Evolutionary conservation across 371 early-diverging fungal species (phyloP).

Genomic region (Mortierella sp.): DNA sequence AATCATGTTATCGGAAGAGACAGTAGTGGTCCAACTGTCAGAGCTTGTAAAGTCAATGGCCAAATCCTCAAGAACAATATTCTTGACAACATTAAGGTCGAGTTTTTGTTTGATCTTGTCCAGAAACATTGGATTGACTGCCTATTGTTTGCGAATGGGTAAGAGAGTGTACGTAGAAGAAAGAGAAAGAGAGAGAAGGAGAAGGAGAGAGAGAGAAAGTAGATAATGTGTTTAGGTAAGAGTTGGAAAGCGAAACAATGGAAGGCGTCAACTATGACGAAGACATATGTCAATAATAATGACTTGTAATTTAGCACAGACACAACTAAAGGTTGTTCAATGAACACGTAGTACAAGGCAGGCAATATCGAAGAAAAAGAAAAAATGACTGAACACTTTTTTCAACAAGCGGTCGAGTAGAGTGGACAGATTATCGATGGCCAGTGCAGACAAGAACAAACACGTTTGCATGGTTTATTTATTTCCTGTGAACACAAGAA

Average conservation of each 20-base stretch:
- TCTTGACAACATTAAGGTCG: constrained; percentile 40
- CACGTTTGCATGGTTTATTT: no score
- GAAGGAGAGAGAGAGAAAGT: neutral
- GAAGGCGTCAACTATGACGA: no score
- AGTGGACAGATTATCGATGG: constrained; percentile 2
- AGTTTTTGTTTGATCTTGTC: constrained; percentile 24
- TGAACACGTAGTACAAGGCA: no score
- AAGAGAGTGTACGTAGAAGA: neutral
- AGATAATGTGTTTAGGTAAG: neutral
- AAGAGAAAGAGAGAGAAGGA: neutral
- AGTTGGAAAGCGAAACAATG: no score
- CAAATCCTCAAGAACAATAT: constrained; percentile 39
- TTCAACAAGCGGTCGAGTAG: neutral
- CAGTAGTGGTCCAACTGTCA: constrained; percentile 22
- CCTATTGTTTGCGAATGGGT: no score
- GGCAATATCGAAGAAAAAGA: neutral
- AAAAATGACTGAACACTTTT: neutral
- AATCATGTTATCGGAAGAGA: constrained; percentile 36
- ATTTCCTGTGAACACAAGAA: no score
- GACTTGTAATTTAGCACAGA: no score
- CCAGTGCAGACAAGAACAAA: neutral
- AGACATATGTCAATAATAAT: no score
- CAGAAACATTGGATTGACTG: constrained; percentile 6
- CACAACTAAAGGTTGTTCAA: no score
- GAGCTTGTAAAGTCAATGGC: constrained; percentile 45